phyloP scores from a whole-genome alignment of 202 grass and related monocot species.

The Panicum hallii region DNA sequence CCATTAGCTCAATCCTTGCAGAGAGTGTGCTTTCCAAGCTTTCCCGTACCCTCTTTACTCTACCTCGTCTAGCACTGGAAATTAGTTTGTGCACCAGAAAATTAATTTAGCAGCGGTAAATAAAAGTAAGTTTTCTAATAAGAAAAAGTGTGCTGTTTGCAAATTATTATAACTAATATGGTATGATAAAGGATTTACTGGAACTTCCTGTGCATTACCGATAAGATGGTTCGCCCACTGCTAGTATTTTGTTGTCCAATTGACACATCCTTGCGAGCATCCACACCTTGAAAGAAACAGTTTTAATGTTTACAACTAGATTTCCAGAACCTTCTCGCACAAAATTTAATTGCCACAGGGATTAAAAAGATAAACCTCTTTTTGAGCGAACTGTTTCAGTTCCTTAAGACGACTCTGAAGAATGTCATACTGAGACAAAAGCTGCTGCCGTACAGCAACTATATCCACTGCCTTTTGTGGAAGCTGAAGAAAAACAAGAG shows the following conservation, averaged over 20 bases:
- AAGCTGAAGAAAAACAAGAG: constrained; percentile 65
- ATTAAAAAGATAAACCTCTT: constrained; percentile 68
- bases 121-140: constrained; percentile 29
- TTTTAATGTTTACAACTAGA: constrained; percentile 22
- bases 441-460: constrained; percentile 79
- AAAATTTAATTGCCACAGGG: constrained; percentile 28
- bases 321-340: constrained; percentile 26
- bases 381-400: constrained; percentile 75
- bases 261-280: constrained; percentile 93
- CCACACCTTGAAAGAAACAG: constrained; percentile 79
- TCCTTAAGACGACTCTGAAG: constrained; percentile 87
- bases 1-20: constrained; percentile 87
- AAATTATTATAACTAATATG: constrained; percentile 16
- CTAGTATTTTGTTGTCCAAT: constrained; percentile 97
- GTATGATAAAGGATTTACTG: constrained; percentile 11
- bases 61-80: constrained; percentile 77
- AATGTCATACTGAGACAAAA: constrained; percentile 94
- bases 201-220: constrained; percentile 63
- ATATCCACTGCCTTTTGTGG: constrained; percentile 77
- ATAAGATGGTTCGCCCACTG: constrained; percentile 90
- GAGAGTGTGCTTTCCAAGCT: constrained; percentile 85
- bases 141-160: neutral
- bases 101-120: constrained; percentile 16
- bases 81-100: constrained; percentile 44
- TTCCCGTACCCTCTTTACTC: constrained; percentile 77